Conservation (phyloP, 2,329 filamentous ascomycete genomes). For the Tricladium varicosporioides region DNA sequence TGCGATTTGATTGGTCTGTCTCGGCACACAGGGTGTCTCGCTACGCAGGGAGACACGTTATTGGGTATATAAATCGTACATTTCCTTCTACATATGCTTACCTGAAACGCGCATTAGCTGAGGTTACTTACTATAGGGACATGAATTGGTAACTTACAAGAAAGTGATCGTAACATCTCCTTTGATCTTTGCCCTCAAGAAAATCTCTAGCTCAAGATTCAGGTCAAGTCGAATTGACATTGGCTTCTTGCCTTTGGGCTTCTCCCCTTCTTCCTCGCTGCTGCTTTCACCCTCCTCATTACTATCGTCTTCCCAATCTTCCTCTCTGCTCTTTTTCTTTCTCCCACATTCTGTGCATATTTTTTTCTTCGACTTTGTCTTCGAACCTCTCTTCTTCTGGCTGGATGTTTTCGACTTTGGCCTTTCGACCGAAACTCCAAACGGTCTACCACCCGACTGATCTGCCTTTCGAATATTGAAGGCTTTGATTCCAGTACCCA, state of each 20-base stretch:
- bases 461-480: conserved; percentile 28
- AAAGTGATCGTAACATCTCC: conserved; percentile 70
- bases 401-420: conserved; percentile 3
- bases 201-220: conserved; percentile 76
- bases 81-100: no score
- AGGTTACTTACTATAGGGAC: no score
- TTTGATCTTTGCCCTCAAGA: conserved; percentile 75
- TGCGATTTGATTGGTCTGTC: no score
- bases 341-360: conserved; percentile 12
- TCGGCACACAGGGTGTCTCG: no score
- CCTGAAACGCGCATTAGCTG: no score
- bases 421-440: conserved; percentile 21
- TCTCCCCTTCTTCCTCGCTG: conserved; percentile 36
- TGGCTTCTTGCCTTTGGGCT: conserved; percentile 53
- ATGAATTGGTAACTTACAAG: conserved; percentile 11
- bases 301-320: conserved; percentile 16
- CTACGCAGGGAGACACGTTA: no score
- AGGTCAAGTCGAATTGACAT: conserved; percentile 69
- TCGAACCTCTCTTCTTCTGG: conserved; percentile 13
- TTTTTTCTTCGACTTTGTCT: conserved; percentile 11
- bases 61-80: no score
- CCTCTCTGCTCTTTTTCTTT: conserved; percentile 7
- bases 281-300: conserved; percentile 26
- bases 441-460: conserved; percentile 19
- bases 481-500: conserved; percentile 25